Evolutionary conservation across 768 basidiomycete genomes (phyloP).

Genomic region (Xerocomus brunneocitrinus): DNA sequence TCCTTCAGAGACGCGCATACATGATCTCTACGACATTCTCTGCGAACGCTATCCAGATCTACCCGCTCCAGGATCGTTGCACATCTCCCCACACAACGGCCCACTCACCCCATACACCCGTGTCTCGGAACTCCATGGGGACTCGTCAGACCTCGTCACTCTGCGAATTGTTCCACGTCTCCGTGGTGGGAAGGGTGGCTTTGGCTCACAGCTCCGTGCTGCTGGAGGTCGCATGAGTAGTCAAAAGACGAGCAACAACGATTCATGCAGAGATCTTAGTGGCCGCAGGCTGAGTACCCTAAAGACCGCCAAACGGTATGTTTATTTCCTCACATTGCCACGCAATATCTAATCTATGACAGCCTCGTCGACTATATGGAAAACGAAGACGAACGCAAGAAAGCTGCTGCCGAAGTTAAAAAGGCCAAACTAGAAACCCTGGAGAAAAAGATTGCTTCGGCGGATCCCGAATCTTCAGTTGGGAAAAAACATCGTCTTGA

Average conservation of each 20-base stretch:
- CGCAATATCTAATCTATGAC: not conserved
- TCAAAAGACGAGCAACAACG: constrained; percentile 92
- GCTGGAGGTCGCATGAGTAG: constrained; percentile 97
- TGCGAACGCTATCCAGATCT: constrained; percentile 44
- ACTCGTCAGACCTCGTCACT: constrained; percentile 43
- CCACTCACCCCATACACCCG: constrained; percentile 26
- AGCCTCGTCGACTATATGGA: constrained; percentile 87
- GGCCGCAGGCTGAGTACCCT: constrained; percentile 89
- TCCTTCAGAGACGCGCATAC: constrained; percentile 37
- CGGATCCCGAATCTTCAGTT: constrained; percentile 43
- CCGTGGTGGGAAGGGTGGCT: constrained; percentile 93
- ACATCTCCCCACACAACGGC: constrained; percentile 39
- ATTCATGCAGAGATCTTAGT: constrained; percentile 89
- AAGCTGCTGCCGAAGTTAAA: constrained; percentile 71
- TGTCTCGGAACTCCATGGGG: constrained; percentile 34
- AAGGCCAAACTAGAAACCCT: constrained; percentile 80
- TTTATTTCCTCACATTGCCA: constrained; percentile 3
- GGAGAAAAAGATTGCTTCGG: constrained; percentile 64
- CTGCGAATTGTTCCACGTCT: constrained; percentile 73
- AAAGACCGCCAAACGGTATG: constrained; percentile 92
- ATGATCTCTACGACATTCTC: constrained; percentile 41
- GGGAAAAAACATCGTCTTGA: constrained; percentile 89
- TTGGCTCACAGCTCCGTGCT: constrained; percentile 92
- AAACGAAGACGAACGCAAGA: constrained; percentile 73
- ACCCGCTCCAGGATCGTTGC: constrained; percentile 38